Conservation (phyloP, 148 eudicot genomes). For the Diospyros lotus region DNA sequence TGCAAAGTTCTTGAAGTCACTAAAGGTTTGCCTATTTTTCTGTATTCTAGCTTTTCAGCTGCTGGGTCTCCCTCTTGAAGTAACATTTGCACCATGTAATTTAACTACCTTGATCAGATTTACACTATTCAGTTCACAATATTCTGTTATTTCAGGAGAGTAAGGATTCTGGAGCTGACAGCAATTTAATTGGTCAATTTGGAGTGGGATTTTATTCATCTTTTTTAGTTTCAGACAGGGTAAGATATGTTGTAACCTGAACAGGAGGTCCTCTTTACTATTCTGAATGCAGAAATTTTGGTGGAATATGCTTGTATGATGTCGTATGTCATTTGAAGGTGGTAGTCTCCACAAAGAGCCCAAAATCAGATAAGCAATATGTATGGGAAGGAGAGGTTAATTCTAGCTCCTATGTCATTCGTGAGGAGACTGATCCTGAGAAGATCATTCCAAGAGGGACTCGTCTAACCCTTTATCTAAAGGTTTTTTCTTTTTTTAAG, state of each 20-base stretch:
- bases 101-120: not conserved
- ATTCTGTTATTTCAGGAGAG: conserved; percentile 60
- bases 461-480: conserved; percentile 67
- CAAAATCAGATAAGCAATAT: conserved; percentile 90
- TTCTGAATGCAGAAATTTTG: not conserved
- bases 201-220: conserved; percentile 99
- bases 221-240: conserved; percentile 91
- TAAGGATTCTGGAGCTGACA: conserved; percentile 84
- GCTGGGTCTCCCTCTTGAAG: not conserved
- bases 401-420: conserved; percentile 75
- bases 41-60: not conserved
- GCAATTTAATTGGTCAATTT: conserved; percentile 95
- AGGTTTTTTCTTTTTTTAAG: conserved; percentile 37
- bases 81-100: not conserved
- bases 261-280: not conserved
- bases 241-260: conserved; percentile 15
- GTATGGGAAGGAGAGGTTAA: conserved; percentile 99
- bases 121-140: not conserved
- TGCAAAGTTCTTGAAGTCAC: conserved; percentile 85
- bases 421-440: conserved; percentile 90
- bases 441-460: conserved; percentile 92
- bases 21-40: conserved; percentile 47
- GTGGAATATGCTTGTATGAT: conserved; percentile 1
- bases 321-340: conserved; percentile 40
- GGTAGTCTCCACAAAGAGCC: conserved; percentile 82